phyloP scores from a whole-genome alignment of 805 yeast genomes.

The Naumovozyma castellii region DNA sequence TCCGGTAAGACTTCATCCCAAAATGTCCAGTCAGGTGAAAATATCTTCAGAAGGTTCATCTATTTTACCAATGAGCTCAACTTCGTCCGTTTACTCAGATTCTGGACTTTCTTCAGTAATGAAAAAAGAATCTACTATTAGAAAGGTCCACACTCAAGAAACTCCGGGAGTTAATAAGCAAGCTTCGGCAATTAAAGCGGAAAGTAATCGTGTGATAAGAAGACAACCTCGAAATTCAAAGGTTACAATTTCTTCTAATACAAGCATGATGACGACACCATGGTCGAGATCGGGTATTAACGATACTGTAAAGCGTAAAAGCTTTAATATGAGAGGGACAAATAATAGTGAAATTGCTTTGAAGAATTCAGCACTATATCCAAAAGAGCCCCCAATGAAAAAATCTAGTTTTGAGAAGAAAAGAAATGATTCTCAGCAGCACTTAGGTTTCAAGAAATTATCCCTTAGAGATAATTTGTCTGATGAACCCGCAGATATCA shows the following conservation, averaged over 20 bases:
- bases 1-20: not conserved
- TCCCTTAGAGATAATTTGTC: slow-evolving; percentile 24
- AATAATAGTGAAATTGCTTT: not conserved
- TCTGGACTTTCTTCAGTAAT: not conserved
- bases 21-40: not conserved
- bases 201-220: too few relatives aligned
- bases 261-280: too few relatives aligned
- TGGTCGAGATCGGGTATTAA: too few relatives aligned
- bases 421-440: slow-evolving; percentile 19
- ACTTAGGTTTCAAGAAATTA: slow-evolving; percentile 32
- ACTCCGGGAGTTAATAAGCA: too few relatives aligned
- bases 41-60: not conserved
- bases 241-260: too few relatives aligned
- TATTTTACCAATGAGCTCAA: not conserved
- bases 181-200: too few relatives aligned
- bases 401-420: slow-evolving; percentile 51
- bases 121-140: not conserved
- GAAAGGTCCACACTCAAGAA: too few relatives aligned
- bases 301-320: too few relatives aligned
- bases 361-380: slow-evolving; percentile 15
- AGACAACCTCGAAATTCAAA: too few relatives aligned
- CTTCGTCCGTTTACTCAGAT: not conserved
- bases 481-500: not conserved
- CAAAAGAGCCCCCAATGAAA: slow-evolving; percentile 34
- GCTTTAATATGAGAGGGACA: too few relatives aligned